Percentiles rank a stretch among this genome's conserved stretches.
Conservation (phyloP, 164 flowering plant species). For the Sedum album region DNA sequence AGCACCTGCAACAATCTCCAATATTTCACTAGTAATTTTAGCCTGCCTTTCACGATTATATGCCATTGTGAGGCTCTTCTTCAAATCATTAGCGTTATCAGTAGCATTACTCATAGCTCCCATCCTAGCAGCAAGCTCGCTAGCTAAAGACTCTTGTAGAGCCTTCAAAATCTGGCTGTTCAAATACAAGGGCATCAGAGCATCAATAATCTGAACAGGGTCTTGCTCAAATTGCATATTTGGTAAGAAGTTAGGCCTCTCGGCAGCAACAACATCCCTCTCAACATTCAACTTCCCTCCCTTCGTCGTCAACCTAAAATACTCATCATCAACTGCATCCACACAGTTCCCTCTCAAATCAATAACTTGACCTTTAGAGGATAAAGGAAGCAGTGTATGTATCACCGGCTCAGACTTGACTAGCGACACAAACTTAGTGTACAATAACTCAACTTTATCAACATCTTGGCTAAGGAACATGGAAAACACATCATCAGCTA, state of each 20-base stretch:
- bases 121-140: constrained; percentile 93
- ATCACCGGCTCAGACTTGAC: constrained; percentile 72
- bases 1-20: constrained; percentile 95
- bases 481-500: constrained; percentile 77
- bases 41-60: constrained; percentile 72
- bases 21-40: constrained; percentile 76
- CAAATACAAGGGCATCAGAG: constrained; percentile 76
- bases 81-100: constrained; percentile 76
- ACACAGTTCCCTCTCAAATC: constrained; percentile 64
- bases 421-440: constrained; percentile 73
- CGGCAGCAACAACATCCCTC: constrained; percentile 30
- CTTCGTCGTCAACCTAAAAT: constrained; percentile 67
- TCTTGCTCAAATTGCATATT: constrained; percentile 83
- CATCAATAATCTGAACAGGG: constrained; percentile 93
- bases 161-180: constrained; percentile 86
- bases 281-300: constrained; percentile 71
- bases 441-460: constrained; percentile 86
- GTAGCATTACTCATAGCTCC: constrained; percentile 78
- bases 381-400: constrained; percentile 72
- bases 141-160: constrained; percentile 79
- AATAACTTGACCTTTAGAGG: constrained; percentile 49
- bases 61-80: constrained; percentile 39
- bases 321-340: constrained; percentile 71
- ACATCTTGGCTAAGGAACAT: constrained; percentile 56
- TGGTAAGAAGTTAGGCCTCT: constrained; percentile 30